Evolutionary conservation across 768 basidiomycete genomes (phyloP).

Genomic region (Tephrocybe sp.): DNA sequence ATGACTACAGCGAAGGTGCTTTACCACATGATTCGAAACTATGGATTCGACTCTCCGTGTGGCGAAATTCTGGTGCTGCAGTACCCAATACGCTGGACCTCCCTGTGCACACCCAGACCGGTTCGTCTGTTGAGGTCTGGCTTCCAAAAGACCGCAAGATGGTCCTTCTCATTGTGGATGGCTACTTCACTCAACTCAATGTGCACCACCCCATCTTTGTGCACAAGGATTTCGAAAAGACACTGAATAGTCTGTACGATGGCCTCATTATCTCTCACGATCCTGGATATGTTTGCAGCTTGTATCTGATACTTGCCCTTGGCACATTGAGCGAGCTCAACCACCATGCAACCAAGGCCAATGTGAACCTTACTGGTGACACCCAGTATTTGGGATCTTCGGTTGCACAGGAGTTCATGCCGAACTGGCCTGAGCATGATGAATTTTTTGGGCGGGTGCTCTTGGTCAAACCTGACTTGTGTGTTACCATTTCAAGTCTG

Average conservation of each 20-base stretch:
- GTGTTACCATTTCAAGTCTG: slow-evolving; percentile 79
- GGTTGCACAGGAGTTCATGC: slow-evolving; percentile 62
- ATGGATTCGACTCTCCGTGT: slow-evolving; percentile 59
- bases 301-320: slow-evolving; percentile 77
- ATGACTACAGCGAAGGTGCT: slow-evolving; percentile 50
- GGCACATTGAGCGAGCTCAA: slow-evolving; percentile 84
- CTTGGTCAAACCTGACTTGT: slow-evolving; percentile 76
- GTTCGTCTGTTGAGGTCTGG: slow-evolving; percentile 54
- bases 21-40: slow-evolving; percentile 58
- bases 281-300: slow-evolving; percentile 76
- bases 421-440: slow-evolving; percentile 77
- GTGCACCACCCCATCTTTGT: slow-evolving; percentile 76
- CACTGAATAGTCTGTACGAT: slow-evolving; percentile 67
- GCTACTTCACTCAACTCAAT: slow-evolving; percentile 79
- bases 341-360: slow-evolving; percentile 57
- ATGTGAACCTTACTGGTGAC: slow-evolving; percentile 41
- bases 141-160: slow-evolving; percentile 76
- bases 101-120: slow-evolving; percentile 26
- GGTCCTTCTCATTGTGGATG: slow-evolving; percentile 59
- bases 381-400: slow-evolving; percentile 34
- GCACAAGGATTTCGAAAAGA: slow-evolving; percentile 65
- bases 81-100: slow-evolving; percentile 36
- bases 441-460: slow-evolving; percentile 84
- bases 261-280: slow-evolving; percentile 52
- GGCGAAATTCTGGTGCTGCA: slow-evolving; percentile 42